Base-by-base conservation (phyloP, 192 early-diverging fungal genomes). In the Rhizophagus sp. region DNA sequence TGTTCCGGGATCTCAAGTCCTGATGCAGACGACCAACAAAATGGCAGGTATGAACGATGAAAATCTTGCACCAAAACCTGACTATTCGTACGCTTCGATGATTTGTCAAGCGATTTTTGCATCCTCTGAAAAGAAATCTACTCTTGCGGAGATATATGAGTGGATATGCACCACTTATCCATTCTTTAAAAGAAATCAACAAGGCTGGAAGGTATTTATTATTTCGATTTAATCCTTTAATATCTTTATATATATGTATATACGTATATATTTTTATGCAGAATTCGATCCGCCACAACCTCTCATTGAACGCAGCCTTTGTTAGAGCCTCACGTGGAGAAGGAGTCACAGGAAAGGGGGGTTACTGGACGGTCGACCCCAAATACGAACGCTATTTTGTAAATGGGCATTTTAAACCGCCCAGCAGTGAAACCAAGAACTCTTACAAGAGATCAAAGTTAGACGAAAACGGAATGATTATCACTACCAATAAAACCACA, bases 281-380 rank as follows among this genome's bases (percentile, higher is more conserved):
- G 84, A 96, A 96, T 82, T 96, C 95, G 19, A 92, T 96, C 73
- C 89, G 95, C 30, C 95, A 96, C 85, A 96, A 96, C 82, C 87
- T 96, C 72, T 94, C 93, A 9, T 86, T 96, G 19, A 96, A 95
- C 82, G 94, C 93, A 81, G 85, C 86, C 27, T 96, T 96, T 87
- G 86, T 94, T 77, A 91, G 94, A 50, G 89, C 94, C 36, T 57
- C 52, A 7, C 52, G 52, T 57, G 52, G 17, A 1, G 84, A 88
- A 70, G 89, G 89, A 78, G 91, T 90, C 81, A 89, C 91, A 15
- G 91, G 91, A 50, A 92, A 92, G 76, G 91, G 91, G 10, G 88
- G 90, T 9, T 91, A 90, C 73, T 92, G 91, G 91, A 90, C 86
- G 24, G 85, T 92, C 2, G 89, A 92, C 61, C 79, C 88, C 3